Conservation (phyloP, 352 stramenopile genomes). For the Globisporangium paddicum region DNA sequence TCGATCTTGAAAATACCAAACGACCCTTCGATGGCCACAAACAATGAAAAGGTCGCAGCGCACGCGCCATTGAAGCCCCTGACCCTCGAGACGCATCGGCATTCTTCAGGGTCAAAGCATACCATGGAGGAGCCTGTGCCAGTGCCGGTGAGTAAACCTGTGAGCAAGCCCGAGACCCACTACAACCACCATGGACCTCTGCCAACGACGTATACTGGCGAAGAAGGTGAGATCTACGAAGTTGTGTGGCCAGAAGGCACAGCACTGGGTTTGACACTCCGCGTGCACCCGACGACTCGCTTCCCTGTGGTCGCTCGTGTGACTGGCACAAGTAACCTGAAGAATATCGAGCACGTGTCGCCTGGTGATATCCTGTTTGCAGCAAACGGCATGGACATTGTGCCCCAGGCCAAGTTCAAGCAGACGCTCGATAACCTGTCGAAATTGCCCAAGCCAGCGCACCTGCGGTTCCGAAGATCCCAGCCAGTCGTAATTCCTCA, state of each 20-base stretch:
- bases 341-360: conserved; percentile 71
- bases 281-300: conserved; percentile 62
- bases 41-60: conserved; percentile 15
- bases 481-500: conserved; percentile 24
- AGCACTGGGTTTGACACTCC: conserved; percentile 58
- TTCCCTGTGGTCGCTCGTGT: conserved; percentile 70
- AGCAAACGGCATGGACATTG: conserved; percentile 67
- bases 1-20: conserved; percentile 30
- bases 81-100: conserved; percentile 23
- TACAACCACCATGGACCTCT: conserved; percentile 4
- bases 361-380: conserved; percentile 66
- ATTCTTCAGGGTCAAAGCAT: conserved; percentile 16
- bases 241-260: conserved; percentile 68
- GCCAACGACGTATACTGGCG: conserved; percentile 23
- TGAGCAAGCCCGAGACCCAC: conserved; percentile 1
- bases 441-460: conserved; percentile 61
- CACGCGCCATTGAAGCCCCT: conserved; percentile 33
- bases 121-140: conserved; percentile 12
- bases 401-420: conserved; percentile 75
- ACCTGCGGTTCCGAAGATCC: conserved; percentile 57
- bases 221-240: conserved; percentile 60
- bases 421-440: conserved; percentile 71
- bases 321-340: conserved; percentile 68
- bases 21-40: conserved; percentile 18
- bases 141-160: not conserved